These are phyloP conservation scores for Penicillium argentinense DNA, from an alignment of 495 filamentous ascomycete genomes.

Conservation along the genomic window DNA sequence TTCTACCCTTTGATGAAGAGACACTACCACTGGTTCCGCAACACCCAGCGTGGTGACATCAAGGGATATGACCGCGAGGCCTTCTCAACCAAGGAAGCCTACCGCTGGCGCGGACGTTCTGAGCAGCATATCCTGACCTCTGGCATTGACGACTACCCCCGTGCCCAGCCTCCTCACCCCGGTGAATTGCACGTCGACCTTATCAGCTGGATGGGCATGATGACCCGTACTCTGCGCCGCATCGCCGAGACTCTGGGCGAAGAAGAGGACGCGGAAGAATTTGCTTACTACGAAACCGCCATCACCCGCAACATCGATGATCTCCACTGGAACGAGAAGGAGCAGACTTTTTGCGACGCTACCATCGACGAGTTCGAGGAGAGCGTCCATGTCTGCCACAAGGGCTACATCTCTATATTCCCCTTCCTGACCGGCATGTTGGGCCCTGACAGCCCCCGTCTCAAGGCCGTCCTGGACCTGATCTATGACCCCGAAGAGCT, in stretches of 20 bases:
- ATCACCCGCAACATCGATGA: constrained; percentile 89
- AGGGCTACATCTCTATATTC: constrained; percentile 93
- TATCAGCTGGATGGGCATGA: constrained; percentile 95
- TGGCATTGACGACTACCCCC: constrained; percentile 93
- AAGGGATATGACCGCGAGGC: constrained; percentile 87
- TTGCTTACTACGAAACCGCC: constrained; percentile 69
- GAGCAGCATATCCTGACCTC: constrained; percentile 85
- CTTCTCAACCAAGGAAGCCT: constrained; percentile 83
- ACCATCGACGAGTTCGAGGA: constrained; percentile 97
- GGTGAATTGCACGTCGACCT: constrained; percentile 96
- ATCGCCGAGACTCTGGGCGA: constrained; percentile 73
- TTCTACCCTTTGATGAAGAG: constrained; percentile 91
- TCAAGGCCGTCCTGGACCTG: constrained; percentile 73
- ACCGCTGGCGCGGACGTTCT: constrained; percentile 94
- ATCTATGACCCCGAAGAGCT: constrained; percentile 80
- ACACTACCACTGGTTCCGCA: constrained; percentile 93
- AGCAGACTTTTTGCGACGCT: constrained; percentile 86
- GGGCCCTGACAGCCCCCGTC: constrained; percentile 64
- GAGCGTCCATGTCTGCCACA: constrained; percentile 85
- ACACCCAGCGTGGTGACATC: constrained; percentile 86
- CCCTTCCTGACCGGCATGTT: constrained; percentile 86
- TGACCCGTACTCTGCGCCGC: constrained; percentile 76
- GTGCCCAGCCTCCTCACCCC: constrained; percentile 93
- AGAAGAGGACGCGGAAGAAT: constrained; percentile 70
- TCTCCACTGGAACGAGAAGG: constrained; percentile 82